Percentiles rank a stretch among this genome's conserved stretches.
Conservation (phyloP, 2,329 filamentous ascomycete species). For the Aspergillus pseudoviridinutans region DNA sequence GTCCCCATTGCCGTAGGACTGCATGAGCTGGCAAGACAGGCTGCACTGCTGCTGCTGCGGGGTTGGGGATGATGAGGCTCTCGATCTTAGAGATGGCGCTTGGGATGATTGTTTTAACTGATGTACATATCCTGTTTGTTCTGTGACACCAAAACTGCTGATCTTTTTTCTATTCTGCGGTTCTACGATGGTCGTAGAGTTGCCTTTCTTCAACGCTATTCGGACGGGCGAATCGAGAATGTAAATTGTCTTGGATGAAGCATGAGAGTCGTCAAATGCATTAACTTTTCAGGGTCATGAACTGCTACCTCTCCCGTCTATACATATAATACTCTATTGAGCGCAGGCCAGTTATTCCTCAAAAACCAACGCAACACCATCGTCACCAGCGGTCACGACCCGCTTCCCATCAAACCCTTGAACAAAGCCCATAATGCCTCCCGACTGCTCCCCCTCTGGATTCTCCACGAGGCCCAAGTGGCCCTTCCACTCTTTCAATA, state of each 20-base stretch:
- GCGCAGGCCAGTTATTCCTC: conserved; percentile 29
- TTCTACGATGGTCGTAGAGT: not conserved
- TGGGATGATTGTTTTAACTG: conserved; percentile 30
- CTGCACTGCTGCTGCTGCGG: conserved; percentile 5
- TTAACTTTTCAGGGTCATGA: not conserved
- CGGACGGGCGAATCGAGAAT: not conserved
- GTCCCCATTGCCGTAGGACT: conserved; percentile 3
- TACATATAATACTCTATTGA: not conserved
- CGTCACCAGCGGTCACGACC: conserved; percentile 87
- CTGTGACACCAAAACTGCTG: conserved; percentile 16
- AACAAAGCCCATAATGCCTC: conserved; percentile 86
- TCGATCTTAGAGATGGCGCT: conserved; percentile 24
- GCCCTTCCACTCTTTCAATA: conserved; percentile 84
- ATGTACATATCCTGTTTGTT: conserved; percentile 35
- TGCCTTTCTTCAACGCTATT: not conserved
- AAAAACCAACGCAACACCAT: conserved; percentile 51
- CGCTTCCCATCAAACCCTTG: conserved; percentile 70
- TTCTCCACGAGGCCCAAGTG: conserved; percentile 51
- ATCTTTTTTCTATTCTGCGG: conserved; percentile 1
- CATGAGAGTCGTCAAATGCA: not conserved
- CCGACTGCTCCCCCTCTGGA: conserved; percentile 68
- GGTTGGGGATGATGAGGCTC: conserved; percentile 9
- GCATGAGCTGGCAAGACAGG: not conserved
- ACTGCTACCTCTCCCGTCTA: conserved; percentile 8
- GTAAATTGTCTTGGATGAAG: not conserved